A percentile compares a stretch with the other conserved stretches of the same genome.
Conservation (phyloP, 805 yeast genomes). For the Citeromyces matritensis region DNA sequence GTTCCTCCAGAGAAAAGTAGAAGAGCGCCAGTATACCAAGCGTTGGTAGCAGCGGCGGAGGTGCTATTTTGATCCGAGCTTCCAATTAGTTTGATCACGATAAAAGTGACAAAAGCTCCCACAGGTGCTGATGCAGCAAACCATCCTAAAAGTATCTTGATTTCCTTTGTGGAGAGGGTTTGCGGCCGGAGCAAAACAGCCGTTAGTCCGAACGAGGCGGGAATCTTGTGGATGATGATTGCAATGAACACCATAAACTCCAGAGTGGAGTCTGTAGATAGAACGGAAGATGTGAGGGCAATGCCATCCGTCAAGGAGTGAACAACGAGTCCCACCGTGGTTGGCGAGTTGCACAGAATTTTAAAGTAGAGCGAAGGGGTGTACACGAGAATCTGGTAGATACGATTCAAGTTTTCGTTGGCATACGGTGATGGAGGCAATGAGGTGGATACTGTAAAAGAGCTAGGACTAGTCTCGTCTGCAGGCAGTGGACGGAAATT, state of each 20-base stretch:
- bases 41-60: conserved; percentile 7
- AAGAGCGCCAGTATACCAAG: conserved; percentile 34
- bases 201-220: conserved; percentile 56
- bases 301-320: conserved; percentile 66
- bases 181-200: conserved; percentile 27
- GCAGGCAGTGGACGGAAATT: conserved; percentile 2
- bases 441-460: neutral
- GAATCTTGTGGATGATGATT: conserved; percentile 57
- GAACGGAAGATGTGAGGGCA: conserved; percentile 46
- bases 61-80: conserved; percentile 5
- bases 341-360: conserved; percentile 16
- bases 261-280: conserved; percentile 18
- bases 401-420: neutral
- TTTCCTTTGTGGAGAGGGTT: conserved; percentile 12
- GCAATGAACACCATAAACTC: conserved; percentile 37
- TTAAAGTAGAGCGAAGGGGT: neutral
- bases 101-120: conserved; percentile 37
- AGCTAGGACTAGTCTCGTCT: neutral
- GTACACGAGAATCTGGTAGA: too few species aligned
- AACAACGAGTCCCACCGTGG: conserved; percentile 45
- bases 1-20: conserved; percentile 59
- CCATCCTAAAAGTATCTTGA: conserved; percentile 28
- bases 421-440: conserved; percentile 2
- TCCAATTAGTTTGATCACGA: conserved; percentile 14
- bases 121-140: conserved; percentile 52